These are phyloP conservation scores for Rhytidhysteron rufulum DNA, from an alignment of 2,329 filamentous ascomycete genomes.

Conservation along the genomic window DNA sequence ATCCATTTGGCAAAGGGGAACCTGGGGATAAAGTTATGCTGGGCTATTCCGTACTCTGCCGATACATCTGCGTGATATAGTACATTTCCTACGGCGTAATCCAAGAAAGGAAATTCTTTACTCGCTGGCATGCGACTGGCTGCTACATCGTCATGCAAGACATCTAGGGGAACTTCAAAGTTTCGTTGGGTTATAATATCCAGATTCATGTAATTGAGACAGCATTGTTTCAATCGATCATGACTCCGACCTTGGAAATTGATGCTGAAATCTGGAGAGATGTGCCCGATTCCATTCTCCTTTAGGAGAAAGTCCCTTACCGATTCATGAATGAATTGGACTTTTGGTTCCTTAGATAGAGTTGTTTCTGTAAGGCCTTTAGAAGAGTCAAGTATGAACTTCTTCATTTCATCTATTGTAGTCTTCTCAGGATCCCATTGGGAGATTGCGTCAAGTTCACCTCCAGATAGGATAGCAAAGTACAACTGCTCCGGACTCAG, in stretches of 20 bases:
- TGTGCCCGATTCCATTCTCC: slow-evolving; percentile 23
- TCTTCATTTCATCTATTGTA: slow-evolving; percentile 7
- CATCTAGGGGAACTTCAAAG: slow-evolving; percentile 5
- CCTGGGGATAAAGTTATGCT: slow-evolving; percentile 11
- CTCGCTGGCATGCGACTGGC: slow-evolving; percentile 6
- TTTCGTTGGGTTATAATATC: slow-evolving; percentile 8
- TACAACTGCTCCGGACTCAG: slow-evolving; percentile 8
- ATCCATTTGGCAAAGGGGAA: slow-evolving; percentile 31
- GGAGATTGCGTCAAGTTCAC: background rate
- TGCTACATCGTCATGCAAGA: slow-evolving; percentile 6
- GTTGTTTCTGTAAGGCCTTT: slow-evolving; percentile 21
- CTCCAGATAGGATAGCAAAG: slow-evolving; percentile 6
- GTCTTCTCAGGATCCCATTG: slow-evolving; percentile 13
- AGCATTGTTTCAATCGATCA: slow-evolving; percentile 44
- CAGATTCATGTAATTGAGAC: slow-evolving; percentile 36
- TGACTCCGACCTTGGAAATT: slow-evolving; percentile 37
- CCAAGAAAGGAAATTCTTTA: slow-evolving; percentile 42
- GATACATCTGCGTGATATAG: slow-evolving; percentile 42
- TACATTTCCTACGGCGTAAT: slow-evolving; percentile 42
- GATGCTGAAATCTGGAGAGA: slow-evolving; percentile 30
- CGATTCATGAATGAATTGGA: slow-evolving; percentile 30
- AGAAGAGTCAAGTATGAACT: slow-evolving; percentile 18
- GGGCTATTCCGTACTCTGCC: slow-evolving; percentile 16
- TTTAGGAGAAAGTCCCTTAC: slow-evolving; percentile 39
- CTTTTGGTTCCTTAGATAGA: slow-evolving; percentile 11